phyloP scores from a whole-genome alignment of 192 early-diverging fungal species.

The Coemansia aciculifera region DNA sequence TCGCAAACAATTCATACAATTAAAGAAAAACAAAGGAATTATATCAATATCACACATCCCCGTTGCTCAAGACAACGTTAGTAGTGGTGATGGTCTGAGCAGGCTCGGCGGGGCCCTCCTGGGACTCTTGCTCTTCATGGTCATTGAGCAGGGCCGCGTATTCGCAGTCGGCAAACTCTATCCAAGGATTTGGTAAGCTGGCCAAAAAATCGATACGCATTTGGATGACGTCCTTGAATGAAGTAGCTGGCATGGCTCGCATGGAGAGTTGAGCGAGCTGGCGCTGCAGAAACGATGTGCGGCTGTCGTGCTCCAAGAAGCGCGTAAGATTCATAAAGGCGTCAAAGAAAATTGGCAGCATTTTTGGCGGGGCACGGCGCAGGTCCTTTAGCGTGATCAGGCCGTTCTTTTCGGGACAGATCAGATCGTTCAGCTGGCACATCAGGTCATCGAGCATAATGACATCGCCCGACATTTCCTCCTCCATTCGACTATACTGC shows the following conservation, averaged over 20 bases:
- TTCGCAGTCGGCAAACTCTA: conserved; percentile 56
- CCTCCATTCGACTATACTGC: conserved; percentile 69
- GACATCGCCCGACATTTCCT: conserved; percentile 52
- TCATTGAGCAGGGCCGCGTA: conserved; percentile 53
- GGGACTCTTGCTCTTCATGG: conserved; percentile 30
- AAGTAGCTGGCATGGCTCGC: conserved; percentile 42
- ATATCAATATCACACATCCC: not conserved
- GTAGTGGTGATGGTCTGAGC: not conserved
- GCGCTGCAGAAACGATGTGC: conserved; percentile 50
- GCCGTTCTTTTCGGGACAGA: conserved; percentile 43
- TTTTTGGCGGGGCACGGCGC: conserved; percentile 26
- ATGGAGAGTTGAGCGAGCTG: conserved; percentile 52
- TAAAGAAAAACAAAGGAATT: not conserved
- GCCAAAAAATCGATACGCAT: conserved; percentile 51
- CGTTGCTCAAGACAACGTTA: not conserved
- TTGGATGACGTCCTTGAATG: conserved; percentile 47
- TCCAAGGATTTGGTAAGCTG: conserved; percentile 51
- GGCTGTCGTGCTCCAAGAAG: conserved; percentile 55
- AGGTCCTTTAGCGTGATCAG: conserved; percentile 55
- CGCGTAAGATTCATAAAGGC: conserved; percentile 54
- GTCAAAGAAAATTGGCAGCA: conserved; percentile 53
- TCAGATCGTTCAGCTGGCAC: conserved; percentile 56
- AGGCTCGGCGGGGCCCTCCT: not conserved
- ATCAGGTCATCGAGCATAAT: conserved; percentile 53
- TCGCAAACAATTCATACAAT: not conserved